Evolutionary conservation across 805 yeast species (phyloP).

Genomic region (Torulaspora delbrueckii): DNA sequence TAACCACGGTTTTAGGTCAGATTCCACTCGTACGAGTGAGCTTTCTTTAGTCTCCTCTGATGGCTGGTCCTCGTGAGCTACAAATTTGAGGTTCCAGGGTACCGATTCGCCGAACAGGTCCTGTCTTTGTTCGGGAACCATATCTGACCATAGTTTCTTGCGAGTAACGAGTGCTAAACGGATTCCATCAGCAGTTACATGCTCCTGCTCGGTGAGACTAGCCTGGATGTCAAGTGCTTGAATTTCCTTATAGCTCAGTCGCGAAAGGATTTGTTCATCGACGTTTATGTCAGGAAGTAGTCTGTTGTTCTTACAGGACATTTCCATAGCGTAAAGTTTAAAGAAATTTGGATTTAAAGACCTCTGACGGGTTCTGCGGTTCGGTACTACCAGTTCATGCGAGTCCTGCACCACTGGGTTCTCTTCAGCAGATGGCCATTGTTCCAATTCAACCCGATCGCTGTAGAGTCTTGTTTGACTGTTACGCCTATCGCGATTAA

Average conservation of each 20-base stretch:
- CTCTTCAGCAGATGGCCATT: conserved; percentile 23
- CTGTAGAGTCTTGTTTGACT: conserved; percentile 11
- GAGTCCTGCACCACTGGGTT: neutral
- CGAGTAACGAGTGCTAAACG: conserved; percentile 31
- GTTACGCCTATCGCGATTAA: neutral
- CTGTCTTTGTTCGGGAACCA: conserved; percentile 24
- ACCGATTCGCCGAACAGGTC: conserved; percentile 31
- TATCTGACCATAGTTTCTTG: conserved; percentile 32
- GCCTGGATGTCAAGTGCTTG: conserved; percentile 19
- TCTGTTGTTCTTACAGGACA: conserved; percentile 21
- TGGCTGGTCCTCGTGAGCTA: conserved; percentile 5
- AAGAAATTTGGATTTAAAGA: conserved; percentile 29
- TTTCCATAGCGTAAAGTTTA: conserved; percentile 30
- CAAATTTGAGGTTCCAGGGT: conserved; percentile 26
- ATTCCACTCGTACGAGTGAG: conserved; percentile 26
- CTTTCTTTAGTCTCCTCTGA: conserved; percentile 8
- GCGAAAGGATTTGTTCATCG: conserved; percentile 27
- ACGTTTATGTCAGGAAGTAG: conserved; percentile 30
- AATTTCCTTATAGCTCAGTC: conserved; percentile 21
- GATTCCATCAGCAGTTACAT: conserved; percentile 22
- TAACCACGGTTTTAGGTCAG: conserved; percentile 30
- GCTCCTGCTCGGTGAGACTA: conserved; percentile 10
- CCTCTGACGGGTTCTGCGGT: conserved; percentile 27
- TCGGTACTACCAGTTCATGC: conserved; percentile 15
- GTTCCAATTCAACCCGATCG: conserved; percentile 25